Evolutionary conservation across 768 basidiomycete species (phyloP).

Genomic region (Glaciozyma martinii): DNA sequence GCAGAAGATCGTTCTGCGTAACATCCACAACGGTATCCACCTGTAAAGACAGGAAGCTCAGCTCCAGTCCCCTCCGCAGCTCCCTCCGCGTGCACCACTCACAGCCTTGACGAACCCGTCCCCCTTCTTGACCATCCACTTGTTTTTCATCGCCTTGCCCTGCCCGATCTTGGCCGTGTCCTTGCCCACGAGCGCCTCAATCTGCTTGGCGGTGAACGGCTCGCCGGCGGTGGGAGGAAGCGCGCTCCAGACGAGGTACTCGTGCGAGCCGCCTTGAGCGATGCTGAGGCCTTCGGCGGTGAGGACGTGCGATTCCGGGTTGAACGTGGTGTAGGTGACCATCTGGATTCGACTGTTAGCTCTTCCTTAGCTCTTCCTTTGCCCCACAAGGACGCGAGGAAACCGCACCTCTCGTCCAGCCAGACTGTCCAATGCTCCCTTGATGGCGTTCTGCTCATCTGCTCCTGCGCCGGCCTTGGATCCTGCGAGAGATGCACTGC

Average conservation of each 20-base stretch:
- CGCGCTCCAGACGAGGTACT: conserved; percentile 85
- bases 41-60: conserved; percentile 41
- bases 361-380: background rate
- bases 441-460: conserved; percentile 60
- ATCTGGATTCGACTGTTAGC: conserved; percentile 49
- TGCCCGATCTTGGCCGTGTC: conserved; percentile 89
- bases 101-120: conserved; percentile 74
- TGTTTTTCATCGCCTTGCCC: conserved; percentile 89
- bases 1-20: conserved; percentile 64
- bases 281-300: conserved; percentile 78
- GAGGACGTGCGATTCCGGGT: conserved; percentile 60
- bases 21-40: conserved; percentile 57
- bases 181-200: conserved; percentile 55
- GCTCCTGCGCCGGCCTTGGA: conserved; percentile 23
- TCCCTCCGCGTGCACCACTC: conserved; percentile 38
- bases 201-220: conserved; percentile 16
- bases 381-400: background rate
- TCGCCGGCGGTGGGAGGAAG: conserved; percentile 45
- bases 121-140: conserved; percentile 90
- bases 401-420: conserved; percentile 63
- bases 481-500: background rate
- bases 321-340: conserved; percentile 69
- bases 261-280: conserved; percentile 75
- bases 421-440: conserved; percentile 86
- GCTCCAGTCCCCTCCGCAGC: background rate